Percentiles rank a stretch among this genome's conserved stretches.
These are phyloP conservation scores for Blepharisma stoltei DNA, from an alignment of 73 alveolate species.

Conservation along the genomic window DNA sequence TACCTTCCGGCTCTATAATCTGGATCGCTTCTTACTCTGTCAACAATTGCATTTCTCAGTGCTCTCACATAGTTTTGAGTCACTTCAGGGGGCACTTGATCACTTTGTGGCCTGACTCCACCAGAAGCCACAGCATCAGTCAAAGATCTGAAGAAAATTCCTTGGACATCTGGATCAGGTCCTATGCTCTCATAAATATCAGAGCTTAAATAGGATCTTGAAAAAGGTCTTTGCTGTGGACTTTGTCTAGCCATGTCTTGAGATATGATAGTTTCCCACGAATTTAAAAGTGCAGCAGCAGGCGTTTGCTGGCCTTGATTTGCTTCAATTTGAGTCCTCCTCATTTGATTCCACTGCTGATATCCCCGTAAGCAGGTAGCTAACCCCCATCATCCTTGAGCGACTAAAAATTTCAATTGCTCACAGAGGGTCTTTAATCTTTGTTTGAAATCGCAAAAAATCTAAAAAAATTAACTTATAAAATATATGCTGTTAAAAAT, in stretches of 20 bases:
- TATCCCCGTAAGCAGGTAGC: background rate
- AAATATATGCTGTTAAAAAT: too few species aligned
- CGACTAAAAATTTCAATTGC: too few species aligned
- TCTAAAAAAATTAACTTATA: too few species aligned
- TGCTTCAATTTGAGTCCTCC: conserved; percentile 5
- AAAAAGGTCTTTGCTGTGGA: conserved; percentile 16
- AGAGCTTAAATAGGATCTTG: background rate
- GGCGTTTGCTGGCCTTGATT: conserved; percentile 13
- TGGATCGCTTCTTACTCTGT: conserved; percentile 19
- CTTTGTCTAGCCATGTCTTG: background rate
- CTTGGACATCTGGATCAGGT: background rate
- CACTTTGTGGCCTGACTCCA: background rate
- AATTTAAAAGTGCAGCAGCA: background rate
- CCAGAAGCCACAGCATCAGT: background rate
- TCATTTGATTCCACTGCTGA: background rate
- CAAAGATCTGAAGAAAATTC: background rate
- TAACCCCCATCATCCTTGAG: too few species aligned
- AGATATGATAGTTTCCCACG: background rate
- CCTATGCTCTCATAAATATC: background rate
- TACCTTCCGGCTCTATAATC: conserved; percentile 31
- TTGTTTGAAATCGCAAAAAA: too few species aligned
- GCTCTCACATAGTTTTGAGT: background rate
- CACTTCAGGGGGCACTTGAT: conserved; percentile 6
- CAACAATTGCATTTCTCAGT: background rate
- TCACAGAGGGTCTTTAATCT: too few species aligned